Conservation (phyloP, 129 eudicot genomes). For the Centella asiatica region DNA sequence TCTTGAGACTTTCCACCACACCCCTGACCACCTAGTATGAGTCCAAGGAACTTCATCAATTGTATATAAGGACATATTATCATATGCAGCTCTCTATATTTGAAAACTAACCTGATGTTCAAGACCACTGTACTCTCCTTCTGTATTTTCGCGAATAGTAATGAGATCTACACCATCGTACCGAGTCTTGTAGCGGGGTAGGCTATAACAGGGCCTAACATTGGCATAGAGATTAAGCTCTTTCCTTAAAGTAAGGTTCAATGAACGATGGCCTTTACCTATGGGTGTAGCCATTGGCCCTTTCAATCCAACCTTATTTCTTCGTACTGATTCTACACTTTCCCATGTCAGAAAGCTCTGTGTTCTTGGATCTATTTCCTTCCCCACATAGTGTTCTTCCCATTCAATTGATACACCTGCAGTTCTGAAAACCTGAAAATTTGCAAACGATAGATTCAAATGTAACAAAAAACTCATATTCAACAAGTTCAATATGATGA, state of each 20-base stretch:
- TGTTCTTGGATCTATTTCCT: conserved; percentile 86
- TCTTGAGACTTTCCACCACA: conserved; percentile 95
- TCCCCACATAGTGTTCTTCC: conserved; percentile 96
- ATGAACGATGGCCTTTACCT: conserved; percentile 96
- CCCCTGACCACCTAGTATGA: conserved; percentile 81
- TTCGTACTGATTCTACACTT: conserved; percentile 85
- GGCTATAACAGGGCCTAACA: conserved; percentile 97
- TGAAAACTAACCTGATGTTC: conserved; percentile 95
- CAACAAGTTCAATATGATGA: not conserved
- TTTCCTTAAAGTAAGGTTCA: conserved; percentile 92
- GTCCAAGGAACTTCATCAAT: conserved; percentile 3
- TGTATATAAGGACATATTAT: not conserved
- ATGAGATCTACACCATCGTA: conserved; percentile 84
- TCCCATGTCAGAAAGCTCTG: conserved; percentile 97
- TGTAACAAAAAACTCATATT: not conserved
- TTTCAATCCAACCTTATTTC: conserved; percentile 81
- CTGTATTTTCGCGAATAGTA: conserved; percentile 95
- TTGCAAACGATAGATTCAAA: not conserved
- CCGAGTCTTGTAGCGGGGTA: conserved; percentile 96
- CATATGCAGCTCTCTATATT: too few relatives aligned
- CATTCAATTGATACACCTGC: conserved; percentile 94
- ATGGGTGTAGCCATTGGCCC: conserved; percentile 99
- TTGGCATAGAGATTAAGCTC: conserved; percentile 92
- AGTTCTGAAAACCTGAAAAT: conserved; percentile 58
- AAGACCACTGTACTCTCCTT: conserved; percentile 98